A percentile compares a stretch with the other conserved stretches of the same genome.
phyloP scores from a whole-genome alignment of 2,329 filamentous ascomycete genomes.

The Colletotrichum kahawae region DNA sequence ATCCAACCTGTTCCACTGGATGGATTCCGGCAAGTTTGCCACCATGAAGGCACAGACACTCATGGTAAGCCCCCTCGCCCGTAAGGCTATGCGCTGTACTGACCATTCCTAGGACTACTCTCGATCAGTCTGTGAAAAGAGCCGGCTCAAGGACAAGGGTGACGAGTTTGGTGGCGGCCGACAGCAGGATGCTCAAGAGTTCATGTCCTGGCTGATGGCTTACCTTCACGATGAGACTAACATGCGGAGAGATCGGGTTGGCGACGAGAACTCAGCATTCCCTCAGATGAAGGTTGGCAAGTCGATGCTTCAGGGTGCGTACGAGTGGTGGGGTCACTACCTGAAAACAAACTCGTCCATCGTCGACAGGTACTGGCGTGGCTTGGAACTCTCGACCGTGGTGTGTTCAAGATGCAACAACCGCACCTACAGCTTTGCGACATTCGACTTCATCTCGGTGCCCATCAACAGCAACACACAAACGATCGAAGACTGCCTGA shows the following conservation, averaged over 20 bases:
- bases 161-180: conserved; percentile 70
- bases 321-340: conserved; percentile 77
- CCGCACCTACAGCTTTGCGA: conserved; percentile 47
- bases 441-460: conserved; percentile 60
- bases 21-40: conserved; percentile 54
- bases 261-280: conserved; percentile 22
- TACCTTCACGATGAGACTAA: conserved; percentile 89
- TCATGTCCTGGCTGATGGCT: conserved; percentile 81
- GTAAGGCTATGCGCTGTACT: neutral
- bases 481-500: conserved; percentile 66
- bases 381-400: conserved; percentile 74
- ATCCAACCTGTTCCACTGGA: conserved; percentile 63
- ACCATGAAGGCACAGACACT: conserved; percentile 60
- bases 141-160: conserved; percentile 32
- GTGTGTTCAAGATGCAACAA: conserved; percentile 67
- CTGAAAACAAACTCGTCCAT: conserved; percentile 74
- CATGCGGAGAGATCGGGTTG: conserved; percentile 39
- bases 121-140: conserved; percentile 17
- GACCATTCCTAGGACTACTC: conserved; percentile 57
- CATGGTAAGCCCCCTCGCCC: conserved; percentile 49
- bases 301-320: conserved; percentile 60
- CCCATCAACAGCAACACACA: conserved; percentile 38
- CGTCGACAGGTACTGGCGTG: conserved; percentile 80
- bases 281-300: conserved; percentile 35
- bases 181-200: conserved; percentile 93